Evolutionary conservation across 352 stramenopile species (phyloP).

Genomic region (Phytophthora sp.): DNA sequence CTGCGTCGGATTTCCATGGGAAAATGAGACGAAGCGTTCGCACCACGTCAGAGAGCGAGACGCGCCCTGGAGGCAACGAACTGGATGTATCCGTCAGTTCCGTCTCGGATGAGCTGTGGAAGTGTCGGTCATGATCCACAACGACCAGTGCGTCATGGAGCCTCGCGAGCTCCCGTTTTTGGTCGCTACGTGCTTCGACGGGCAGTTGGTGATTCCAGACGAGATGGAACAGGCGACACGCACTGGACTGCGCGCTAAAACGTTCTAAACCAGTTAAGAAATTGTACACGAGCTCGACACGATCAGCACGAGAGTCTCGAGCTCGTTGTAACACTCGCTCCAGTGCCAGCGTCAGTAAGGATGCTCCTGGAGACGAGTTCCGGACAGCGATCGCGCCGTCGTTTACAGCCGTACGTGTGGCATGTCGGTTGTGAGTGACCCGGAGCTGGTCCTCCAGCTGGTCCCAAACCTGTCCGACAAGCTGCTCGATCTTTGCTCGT

Average conservation of each 20-base stretch:
- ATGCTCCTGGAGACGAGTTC: background rate
- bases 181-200: constrained; percentile 52
- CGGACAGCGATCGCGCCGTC: too few relatives aligned
- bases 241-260: constrained; percentile 46
- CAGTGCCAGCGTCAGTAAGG: constrained; percentile 44
- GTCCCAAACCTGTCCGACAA: constrained; percentile 66
- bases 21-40: constrained; percentile 54
- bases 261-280: constrained; percentile 49
- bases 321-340: constrained; percentile 46
- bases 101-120: constrained; percentile 1
- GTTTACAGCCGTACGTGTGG: background rate
- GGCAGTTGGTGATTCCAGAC: constrained; percentile 53
- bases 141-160: constrained; percentile 57
- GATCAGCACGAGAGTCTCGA: constrained; percentile 38
- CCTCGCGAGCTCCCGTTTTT: constrained; percentile 44
- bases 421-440: constrained; percentile 38
- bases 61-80: constrained; percentile 21
- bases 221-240: constrained; percentile 64
- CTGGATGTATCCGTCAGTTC: background rate
- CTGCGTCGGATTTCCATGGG: constrained; percentile 64
- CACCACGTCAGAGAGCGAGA: constrained; percentile 56
- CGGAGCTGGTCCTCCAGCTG: constrained; percentile 64
- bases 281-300: constrained; percentile 72
- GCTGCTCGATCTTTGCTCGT: constrained; percentile 46
- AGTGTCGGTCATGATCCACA: constrained; percentile 60